Base-by-base conservation (phyloP, 1,139 yeast species). In the Hanseniaspora sp. region DNA sequence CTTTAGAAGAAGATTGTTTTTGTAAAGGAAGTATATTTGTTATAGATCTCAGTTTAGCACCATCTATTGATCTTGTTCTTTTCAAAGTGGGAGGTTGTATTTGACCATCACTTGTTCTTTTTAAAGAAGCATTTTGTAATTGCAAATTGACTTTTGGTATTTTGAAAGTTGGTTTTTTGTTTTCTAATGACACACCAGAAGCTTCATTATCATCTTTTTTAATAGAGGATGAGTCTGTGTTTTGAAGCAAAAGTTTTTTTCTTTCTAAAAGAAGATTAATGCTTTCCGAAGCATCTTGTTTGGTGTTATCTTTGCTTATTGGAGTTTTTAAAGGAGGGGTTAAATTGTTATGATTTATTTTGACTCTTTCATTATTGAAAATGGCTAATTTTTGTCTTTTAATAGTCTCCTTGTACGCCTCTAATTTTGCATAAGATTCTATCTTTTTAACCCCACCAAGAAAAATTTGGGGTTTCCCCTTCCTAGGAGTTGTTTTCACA, bases 11-110 rank as follows among this genome's bases (percentile, higher is more conserved):
- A 1, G 33, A 12, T 29, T 37, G 13, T n/a, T 48, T 34, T 30
- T 49, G 47, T 12, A 49, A 30, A 29, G 53, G 53, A 38, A 49
- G 29, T 4, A 49, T 49, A 17, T 35, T 42, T 9, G 45, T 49
- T 5, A 37, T 37, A 7, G 53, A 49, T 43, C 53, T 34, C 7
- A 49, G 23, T 35, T 49, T 49, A 8, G 53, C 53, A 4, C 53
- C 53, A 18, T 49, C 53, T 8, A 49, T 49, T 7, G 53, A 49
- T 29, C 53, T 28, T 18, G 53, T 49, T 9, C 53, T 15, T 18
- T 49, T 49, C 18, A 49, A 30, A 17, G 28, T 33, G 2, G 53
- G 53, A 23, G 45, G 45, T 28, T 41, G 33, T 28, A 41, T 5
- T 29, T 13, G 45, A 11, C 34, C 33, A 41, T 41, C 45, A 28